Conservation (phyloP, 352 stramenopile species). For the Globisporangium heterothallicum region DNA sequence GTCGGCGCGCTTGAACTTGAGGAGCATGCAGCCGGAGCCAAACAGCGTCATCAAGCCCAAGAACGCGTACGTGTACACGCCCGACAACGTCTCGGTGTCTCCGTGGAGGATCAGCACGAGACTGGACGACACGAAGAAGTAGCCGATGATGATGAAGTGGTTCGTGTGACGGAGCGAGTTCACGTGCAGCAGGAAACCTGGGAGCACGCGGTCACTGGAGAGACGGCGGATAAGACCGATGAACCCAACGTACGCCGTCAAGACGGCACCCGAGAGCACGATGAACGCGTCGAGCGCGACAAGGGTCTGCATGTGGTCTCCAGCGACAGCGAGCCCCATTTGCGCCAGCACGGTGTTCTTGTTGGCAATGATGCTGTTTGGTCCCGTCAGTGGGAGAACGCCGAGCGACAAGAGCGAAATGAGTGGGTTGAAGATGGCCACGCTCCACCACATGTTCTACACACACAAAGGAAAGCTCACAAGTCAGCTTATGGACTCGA, state of each 20-base stretch:
- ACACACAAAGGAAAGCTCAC: neutral
- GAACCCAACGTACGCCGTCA: constrained; percentile 93
- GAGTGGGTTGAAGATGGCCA: constrained; percentile 92
- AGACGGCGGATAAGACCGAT: constrained; percentile 89
- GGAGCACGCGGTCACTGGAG: constrained; percentile 86
- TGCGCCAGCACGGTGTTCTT: constrained; percentile 89
- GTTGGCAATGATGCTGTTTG: constrained; percentile 68
- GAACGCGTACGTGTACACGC: constrained; percentile 96
- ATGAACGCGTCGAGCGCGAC: constrained; percentile 92
- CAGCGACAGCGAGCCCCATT: constrained; percentile 83
- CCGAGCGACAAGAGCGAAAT: constrained; percentile 89
- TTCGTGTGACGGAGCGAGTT: constrained; percentile 86
- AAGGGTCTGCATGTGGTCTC: constrained; percentile 64
- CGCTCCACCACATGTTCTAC: constrained; percentile 92
- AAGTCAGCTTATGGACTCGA: too few relatives aligned
- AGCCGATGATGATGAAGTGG: constrained; percentile 91
- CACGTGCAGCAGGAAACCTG: constrained; percentile 67
- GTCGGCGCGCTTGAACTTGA: constrained; percentile 93
- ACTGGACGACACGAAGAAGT: constrained; percentile 86
- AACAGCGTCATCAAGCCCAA: constrained; percentile 94
- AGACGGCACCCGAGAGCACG: constrained; percentile 89
- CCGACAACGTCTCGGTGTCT: constrained; percentile 89
- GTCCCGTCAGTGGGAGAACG: constrained; percentile 78
- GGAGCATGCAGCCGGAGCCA: constrained; percentile 89
- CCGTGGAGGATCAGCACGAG: constrained; percentile 88